Base-by-base conservation (phyloP, 1,284 basidiomycete genomes). In the Microbotryum violaceum region DNA sequence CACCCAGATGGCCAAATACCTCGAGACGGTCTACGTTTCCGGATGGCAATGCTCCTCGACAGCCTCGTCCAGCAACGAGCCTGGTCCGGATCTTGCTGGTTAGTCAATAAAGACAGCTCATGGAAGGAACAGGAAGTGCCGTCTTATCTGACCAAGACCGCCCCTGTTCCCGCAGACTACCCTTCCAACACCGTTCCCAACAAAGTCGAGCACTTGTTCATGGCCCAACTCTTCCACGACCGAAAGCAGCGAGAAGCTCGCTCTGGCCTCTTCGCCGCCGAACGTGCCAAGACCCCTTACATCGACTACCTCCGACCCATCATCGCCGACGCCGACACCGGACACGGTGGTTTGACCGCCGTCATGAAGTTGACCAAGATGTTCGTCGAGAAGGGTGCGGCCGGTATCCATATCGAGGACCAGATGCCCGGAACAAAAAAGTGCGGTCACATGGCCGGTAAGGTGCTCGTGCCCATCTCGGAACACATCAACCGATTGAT, bases 21-120 rank as follows among this genome's bases (percentile, higher is more conserved):
- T 96, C 73, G 91, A 97, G 74, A 88, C 91, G 25, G 87, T 97
- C 54, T 98, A 98, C 75, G 82, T 99, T 29, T 96, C 91, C 47
- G 94, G 94, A 29, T 99, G 94, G 93, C 90, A 74, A 85, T 90
- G 88, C 27, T 83, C 85, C 45, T 89, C 86, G 51, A 97, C 92
- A 63, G 82, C 92, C 60, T 80, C 90, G 57, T 87, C 85, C 33
- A 89, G 85, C 72, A 93, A 97, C 73, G 96, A 98, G 78, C 93
- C 97, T 58, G 94, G 94, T 50, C 94, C 94, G 47, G 94, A 98
- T 80, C 85, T 98, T 74, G 96, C 93, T 33, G 77, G 89, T 66
- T 10, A 60, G 58, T 57, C 14, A 21, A 53, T 49, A 56, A 14
- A 42, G 3, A 42, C 52, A 29, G 6, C 48, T 37, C 54, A 58